Base-by-base conservation (phyloP, 768 basidiomycete genomes). In the Suillus placidus region DNA sequence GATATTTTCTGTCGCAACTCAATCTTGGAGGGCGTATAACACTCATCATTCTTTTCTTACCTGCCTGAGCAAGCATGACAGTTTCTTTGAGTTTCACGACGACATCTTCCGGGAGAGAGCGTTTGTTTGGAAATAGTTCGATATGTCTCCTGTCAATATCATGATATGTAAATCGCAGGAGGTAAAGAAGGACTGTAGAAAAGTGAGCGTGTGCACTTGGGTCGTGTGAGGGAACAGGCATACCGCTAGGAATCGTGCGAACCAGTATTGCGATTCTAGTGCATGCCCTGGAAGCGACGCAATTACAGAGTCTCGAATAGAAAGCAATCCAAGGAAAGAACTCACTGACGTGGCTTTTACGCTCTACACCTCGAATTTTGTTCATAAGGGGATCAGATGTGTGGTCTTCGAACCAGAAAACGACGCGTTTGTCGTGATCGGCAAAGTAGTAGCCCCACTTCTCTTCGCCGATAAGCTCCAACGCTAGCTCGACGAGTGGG, bases 61-160 rank as follows among this genome's bases (percentile, higher is more conserved):
- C 66, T 35, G 60, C 56, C 26, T 52, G 64, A 30, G 66, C 64
- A 18, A 61, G 60, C 26, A 60, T 37, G 14, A 55, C 20, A 20
- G 42, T 55, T 45, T 65, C 66, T 60, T 61, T 67, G 4, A 67
- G 63, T 30, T 65, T 38, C 9, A 65, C 58, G 13, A 65, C 40
- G 3, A 65, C 54, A 23, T 37, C 34, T 38, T 37, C 16, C 6
- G 66, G 58, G 10, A 67, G 80, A 68, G 1, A 76, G 60, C 60
- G 72, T 60, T 52, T 68, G 40, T 67, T 58, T 18, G 66, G 66
- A 32, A 61, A 67, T 4, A 65, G 54, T 40, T 67, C 64, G 20
- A 54, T 6, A 13, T 66, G 65, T n/a, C 18, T 55, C 54, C 54
- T 55, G 20, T 34, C 54, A n/a, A 34, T 34, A 6, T 12, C 32